phyloP scores from a whole-genome alignment of 352 stramenopile genomes.

The Pythium phragmitis region DNA sequence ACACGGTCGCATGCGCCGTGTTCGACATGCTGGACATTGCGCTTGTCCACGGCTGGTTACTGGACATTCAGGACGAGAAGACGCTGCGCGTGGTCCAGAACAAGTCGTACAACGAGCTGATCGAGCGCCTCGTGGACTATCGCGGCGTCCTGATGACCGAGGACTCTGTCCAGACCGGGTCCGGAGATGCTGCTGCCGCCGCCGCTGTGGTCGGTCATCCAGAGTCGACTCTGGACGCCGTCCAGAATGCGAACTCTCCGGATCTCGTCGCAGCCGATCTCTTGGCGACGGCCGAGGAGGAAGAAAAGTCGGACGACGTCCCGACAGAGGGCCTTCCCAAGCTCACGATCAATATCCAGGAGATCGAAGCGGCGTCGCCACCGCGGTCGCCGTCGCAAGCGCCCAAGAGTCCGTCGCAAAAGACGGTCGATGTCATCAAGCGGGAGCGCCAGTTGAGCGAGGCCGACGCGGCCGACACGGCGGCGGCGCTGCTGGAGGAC shows the following conservation, averaged over 20 bases:
- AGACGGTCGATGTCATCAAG: slow-evolving; percentile 73
- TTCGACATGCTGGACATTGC: slow-evolving; percentile 96
- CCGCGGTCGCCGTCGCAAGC: slow-evolving; percentile 31
- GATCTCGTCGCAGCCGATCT: not conserved
- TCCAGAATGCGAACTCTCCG: not conserved
- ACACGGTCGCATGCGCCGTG: slow-evolving; percentile 91
- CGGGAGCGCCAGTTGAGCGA: slow-evolving; percentile 77
- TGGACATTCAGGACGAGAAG: slow-evolving; percentile 90
- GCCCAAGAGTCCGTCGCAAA: slow-evolving; percentile 63
- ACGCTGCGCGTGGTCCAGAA: slow-evolving; percentile 82
- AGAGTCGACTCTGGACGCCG: not conserved
- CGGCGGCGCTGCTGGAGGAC: slow-evolving; percentile 66
- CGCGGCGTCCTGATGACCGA: slow-evolving; percentile 70
- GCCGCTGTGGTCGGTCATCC: not conserved
- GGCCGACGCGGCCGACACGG: slow-evolving; percentile 54
- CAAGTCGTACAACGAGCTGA: slow-evolving; percentile 98
- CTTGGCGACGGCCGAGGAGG: not conserved
- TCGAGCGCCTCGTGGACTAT: slow-evolving; percentile 93
- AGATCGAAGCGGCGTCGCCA: slow-evolving; percentile 1
- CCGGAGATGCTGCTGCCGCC: not conserved
- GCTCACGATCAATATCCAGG: slow-evolving; percentile 47
- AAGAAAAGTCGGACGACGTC: not conserved
- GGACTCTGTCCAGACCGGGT: slow-evolving; percentile 13
- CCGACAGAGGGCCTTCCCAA: not conserved
- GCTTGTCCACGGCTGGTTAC: slow-evolving; percentile 97